Evolutionary conservation across 257 asterid genomes (phyloP), one percentile per base, ranked within the genome.

Genomic region (Fraxinus americana): DNA sequence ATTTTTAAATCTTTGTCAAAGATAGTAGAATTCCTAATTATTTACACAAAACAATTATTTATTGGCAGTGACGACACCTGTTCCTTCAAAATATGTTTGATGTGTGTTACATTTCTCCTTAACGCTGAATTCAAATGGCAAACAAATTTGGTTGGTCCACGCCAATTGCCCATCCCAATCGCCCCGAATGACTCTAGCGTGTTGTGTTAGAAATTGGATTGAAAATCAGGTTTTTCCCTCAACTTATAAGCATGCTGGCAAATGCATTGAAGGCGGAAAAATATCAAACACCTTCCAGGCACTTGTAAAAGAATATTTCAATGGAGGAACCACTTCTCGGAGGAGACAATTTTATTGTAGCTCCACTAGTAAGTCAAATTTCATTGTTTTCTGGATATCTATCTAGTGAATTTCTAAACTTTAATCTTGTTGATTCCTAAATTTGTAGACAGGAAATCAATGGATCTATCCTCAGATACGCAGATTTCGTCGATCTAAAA

Each of bases 401-500:
- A 50, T 50, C 21, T 50, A 3, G 59, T 50, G 59, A 50, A 50
- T 14, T 50, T 16, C 25, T 4, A 19, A 54, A 54, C 25, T 54
- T 54, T n/a, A 6, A 54, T 19, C 9, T n/a, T 19, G 1, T 54
- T 54, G 63, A n/a, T n/a, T 8, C 4, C 14, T 11, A 32, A 17
- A 12, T 25, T 25, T 41, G 23, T 39, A 71, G 63, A 27, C 7
- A 78, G 67, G 50, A 50, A 69, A 76, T 75, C 80, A 36, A 27
- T 81, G 50, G 12, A 45, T 48, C 52, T 83, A 67, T 70, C 75
- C 86, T 6, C 84, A 69, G 69, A 84, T 83, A 66, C 86, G 77
- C 82, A 85, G 92, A 80, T 84, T 70, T 7, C 96, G 96, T 38
- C 86, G 97, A 41, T 84, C 97, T 76, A 90, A 83, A 84, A 94